A percentile compares a stretch with the other conserved stretches of the same genome.
phyloP scores from a whole-genome alignment of 192 early-diverging fungal species.

The Podila horticola region DNA sequence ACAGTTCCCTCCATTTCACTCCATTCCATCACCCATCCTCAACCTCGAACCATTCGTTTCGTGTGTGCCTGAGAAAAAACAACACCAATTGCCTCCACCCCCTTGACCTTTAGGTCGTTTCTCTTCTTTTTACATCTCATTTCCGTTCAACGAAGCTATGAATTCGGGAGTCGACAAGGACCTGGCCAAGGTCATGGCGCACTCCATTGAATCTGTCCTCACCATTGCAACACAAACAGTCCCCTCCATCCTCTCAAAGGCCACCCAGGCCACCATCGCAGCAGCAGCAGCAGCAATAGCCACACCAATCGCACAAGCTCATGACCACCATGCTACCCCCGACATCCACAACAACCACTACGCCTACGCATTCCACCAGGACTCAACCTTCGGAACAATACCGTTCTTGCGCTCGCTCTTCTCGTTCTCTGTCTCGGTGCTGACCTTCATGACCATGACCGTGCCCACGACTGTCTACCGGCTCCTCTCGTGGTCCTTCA shows the following conservation, averaged over 20 bases:
- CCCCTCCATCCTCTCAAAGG: constrained; percentile 6
- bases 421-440: constrained; percentile 49
- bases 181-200: background rate
- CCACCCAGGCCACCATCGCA: background rate
- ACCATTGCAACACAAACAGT: background rate
- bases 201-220: background rate
- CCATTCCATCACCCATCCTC: background rate
- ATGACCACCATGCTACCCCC: background rate
- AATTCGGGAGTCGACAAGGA: background rate
- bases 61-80: too few relatives aligned
- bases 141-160: background rate
- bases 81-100: too few relatives aligned
- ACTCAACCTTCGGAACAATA: constrained; percentile 10
- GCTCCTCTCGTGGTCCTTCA: constrained; percentile 70
- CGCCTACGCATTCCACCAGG: background rate
- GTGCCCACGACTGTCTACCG: constrained; percentile 62
- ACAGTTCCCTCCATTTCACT: background rate
- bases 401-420: constrained; percentile 29
- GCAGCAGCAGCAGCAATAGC: constrained; percentile 8
- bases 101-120: too few relatives aligned
- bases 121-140: too few relatives aligned
- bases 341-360: background rate
- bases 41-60: background rate
- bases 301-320: constrained; percentile 1
- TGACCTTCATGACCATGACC: constrained; percentile 62